Evolutionary conservation across 805 yeast genomes (phyloP).

Genomic region (Wickerhamiella australiensis): DNA sequence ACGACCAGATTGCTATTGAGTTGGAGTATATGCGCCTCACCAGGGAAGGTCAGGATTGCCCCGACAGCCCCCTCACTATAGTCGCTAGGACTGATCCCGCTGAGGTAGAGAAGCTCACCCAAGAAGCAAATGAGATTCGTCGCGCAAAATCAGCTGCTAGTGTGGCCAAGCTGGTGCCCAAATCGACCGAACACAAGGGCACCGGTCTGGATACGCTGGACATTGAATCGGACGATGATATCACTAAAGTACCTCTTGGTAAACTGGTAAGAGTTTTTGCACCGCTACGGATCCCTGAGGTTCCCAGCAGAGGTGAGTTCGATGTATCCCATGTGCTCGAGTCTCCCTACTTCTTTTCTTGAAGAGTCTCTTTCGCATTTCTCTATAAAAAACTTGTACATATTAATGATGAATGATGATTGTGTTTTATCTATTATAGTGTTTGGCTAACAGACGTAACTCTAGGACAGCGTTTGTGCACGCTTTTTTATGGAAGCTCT

Average conservation of each 20-base stretch:
- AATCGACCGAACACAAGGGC: slow-evolving; percentile 28
- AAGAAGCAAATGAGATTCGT: slow-evolving; percentile 16
- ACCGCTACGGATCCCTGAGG: slow-evolving; percentile 57
- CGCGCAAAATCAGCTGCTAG: slow-evolving; percentile 4
- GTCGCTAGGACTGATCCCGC: slow-evolving; percentile 19
- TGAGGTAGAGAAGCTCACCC: slow-evolving; percentile 28
- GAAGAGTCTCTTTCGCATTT: not conserved
- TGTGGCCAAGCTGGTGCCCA: slow-evolving; percentile 6
- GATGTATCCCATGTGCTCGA: slow-evolving; percentile 61
- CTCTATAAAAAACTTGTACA: not conserved
- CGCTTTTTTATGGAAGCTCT: no score
- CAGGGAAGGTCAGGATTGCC: slow-evolving; percentile 30
- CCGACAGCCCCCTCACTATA: slow-evolving; percentile 57
- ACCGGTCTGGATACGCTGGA: slow-evolving; percentile 26
- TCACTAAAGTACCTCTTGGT: slow-evolving; percentile 17
- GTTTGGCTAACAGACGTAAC: no score
- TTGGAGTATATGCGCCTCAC: slow-evolving; percentile 46
- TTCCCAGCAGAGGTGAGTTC: slow-evolving; percentile 73
- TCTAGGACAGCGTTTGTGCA: no score
- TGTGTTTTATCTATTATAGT: no score
- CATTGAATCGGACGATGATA: slow-evolving; percentile 25
- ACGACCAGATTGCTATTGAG: slow-evolving; percentile 67
- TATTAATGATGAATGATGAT: not conserved
- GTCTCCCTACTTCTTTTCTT: slow-evolving; percentile 68
- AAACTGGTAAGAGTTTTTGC: slow-evolving; percentile 37